Percentiles rank a stretch among this genome's conserved stretches.
Conservation (phyloP, 2,329 filamentous ascomycete species). For the Epichloe typhina region DNA sequence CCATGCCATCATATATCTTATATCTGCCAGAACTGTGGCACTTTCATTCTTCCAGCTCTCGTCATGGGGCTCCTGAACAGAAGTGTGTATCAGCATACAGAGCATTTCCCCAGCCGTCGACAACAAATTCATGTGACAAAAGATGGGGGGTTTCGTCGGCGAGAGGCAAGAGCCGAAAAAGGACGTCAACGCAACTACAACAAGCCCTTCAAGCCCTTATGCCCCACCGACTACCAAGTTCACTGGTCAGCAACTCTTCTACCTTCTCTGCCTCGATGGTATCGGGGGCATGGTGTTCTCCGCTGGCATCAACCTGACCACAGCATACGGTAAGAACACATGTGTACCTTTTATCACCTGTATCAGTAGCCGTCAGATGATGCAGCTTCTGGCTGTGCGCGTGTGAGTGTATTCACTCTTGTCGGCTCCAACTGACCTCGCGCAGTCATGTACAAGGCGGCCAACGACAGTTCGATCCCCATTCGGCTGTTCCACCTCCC, state of each 20-base stretch:
- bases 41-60: no score
- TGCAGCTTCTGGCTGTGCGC: no score
- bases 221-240: neutral
- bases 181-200: neutral
- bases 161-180: neutral
- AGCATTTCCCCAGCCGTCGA: no score
- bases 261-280: neutral
- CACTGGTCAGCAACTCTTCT: neutral
- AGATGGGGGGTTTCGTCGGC: neutral
- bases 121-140: neutral
- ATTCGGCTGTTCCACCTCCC: neutral
- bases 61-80: no score
- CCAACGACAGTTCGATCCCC: neutral
- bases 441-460: neutral
- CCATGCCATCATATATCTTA: no score
- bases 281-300: neutral
- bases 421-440: neutral
- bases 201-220: neutral
- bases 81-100: no score
- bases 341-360: neutral
- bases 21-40: no score
- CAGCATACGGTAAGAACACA: neutral
- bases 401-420: no score
- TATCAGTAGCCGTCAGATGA: no score
- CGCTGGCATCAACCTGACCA: neutral